These are phyloP conservation scores for Jamesozyma piceae DNA, from an alignment of 805 yeast genomes.

Conservation along the genomic window DNA sequence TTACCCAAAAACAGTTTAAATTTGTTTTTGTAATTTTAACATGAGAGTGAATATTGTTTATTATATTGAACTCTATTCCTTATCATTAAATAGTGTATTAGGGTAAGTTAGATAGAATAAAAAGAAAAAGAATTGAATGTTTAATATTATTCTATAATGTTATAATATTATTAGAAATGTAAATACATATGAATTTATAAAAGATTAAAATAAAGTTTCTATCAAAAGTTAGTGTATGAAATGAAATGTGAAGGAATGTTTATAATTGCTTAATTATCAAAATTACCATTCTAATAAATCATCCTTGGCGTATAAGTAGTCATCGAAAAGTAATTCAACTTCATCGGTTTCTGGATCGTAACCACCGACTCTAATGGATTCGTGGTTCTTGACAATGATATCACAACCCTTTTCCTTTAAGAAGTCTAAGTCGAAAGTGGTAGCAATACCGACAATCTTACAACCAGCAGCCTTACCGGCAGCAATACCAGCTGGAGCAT, in stretches of 20 bases:
- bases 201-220: background rate
- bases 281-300: slow-evolving; percentile 29
- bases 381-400: slow-evolving; percentile 68
- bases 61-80: no score
- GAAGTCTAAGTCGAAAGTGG: slow-evolving; percentile 61
- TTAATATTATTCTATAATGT: no score
- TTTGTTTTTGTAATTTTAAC: no score
- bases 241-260: background rate
- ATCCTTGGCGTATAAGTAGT: slow-evolving; percentile 33
- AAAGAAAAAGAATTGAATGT: no score
- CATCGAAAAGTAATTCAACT: slow-evolving; percentile 31
- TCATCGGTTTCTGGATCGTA: slow-evolving; percentile 38
- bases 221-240: background rate
- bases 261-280: background rate
- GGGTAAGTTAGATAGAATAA: no score
- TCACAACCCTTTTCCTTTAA: slow-evolving; percentile 73
- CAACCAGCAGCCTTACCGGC: slow-evolving; percentile 84
- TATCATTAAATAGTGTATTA: no score
- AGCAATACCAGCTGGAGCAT: slow-evolving; percentile 79
- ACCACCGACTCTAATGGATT: slow-evolving; percentile 48
- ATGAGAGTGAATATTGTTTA: no score
- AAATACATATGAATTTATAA: background rate
- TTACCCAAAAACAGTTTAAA: no score
- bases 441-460: slow-evolving; percentile 71
- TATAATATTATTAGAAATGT: no score